phyloP scores from a whole-genome alignment of 2,329 filamentous ascomycete genomes.

The Fusarium gaditjirri region DNA sequence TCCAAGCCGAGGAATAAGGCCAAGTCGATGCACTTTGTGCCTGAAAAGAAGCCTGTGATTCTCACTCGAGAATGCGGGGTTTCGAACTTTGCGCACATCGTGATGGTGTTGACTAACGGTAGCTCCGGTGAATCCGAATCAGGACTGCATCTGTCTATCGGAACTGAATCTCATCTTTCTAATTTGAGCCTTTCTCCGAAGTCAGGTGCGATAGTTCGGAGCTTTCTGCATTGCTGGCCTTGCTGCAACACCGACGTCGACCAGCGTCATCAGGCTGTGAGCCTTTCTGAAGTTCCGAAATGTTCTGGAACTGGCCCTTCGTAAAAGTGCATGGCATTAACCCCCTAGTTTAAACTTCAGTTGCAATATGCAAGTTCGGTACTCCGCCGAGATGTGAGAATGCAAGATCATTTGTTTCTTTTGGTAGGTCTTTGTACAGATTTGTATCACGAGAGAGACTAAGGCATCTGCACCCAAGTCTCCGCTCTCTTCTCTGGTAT shows the following conservation, averaged over 20 bases:
- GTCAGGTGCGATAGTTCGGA: conserved; percentile 9
- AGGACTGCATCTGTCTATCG: conserved; percentile 12
- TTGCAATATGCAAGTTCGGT: conserved; percentile 14
- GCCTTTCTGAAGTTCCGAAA: background rate
- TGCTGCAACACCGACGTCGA: conserved; percentile 15
- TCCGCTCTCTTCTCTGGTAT: conserved; percentile 32
- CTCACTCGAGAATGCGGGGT: conserved; percentile 21
- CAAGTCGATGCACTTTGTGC: background rate
- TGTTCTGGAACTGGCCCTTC: conserved; percentile 5
- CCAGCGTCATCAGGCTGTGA: conserved; percentile 1
- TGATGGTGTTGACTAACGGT: conserved; percentile 30
- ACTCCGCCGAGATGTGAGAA: background rate
- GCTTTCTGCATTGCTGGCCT: background rate
- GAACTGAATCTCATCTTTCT: conserved; percentile 16
- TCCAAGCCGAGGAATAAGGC: conserved; percentile 36
- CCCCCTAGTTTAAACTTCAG: conserved; percentile 5
- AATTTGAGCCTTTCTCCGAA: conserved; percentile 24
- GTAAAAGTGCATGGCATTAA: conserved; percentile 6
- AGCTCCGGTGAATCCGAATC: conserved; percentile 17
- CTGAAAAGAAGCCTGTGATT: conserved; percentile 36
- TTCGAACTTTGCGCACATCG: conserved; percentile 2
- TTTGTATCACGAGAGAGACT: conserved; percentile 29
- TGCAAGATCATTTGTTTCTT: conserved; percentile 21
- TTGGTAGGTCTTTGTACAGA: conserved; percentile 37
- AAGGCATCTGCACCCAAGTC: conserved; percentile 1